These are phyloP conservation scores for Pseudogymnoascus sp. DNA, from an alignment of 2,329 filamentous ascomycete genomes.

Conservation along the genomic window DNA sequence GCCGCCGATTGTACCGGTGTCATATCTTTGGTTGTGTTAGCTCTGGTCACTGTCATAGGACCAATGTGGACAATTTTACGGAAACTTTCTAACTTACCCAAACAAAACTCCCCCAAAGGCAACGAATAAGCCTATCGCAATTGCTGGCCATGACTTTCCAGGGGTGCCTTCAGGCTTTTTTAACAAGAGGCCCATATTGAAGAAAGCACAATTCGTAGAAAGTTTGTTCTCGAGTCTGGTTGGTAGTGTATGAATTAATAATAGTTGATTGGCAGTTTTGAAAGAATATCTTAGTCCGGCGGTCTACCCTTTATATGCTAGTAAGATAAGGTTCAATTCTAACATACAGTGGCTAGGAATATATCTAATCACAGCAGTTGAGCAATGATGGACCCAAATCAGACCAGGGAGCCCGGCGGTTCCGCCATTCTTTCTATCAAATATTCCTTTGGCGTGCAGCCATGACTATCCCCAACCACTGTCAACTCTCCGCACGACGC, in stretches of 20 bases:
- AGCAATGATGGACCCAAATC: not conserved
- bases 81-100: not conserved
- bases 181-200: conserved; percentile 10
- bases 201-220: not conserved
- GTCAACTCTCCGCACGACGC: not conserved
- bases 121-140: conserved; percentile 45
- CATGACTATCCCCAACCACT: not conserved
- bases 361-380: not conserved
- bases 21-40: conserved; percentile 34
- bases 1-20: conserved; percentile 50
- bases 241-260: not conserved
- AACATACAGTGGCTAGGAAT: not conserved
- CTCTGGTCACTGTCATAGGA: conserved; percentile 22
- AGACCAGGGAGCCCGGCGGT: not conserved
- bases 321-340: not conserved
- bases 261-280: not conserved
- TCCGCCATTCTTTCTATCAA: not conserved
- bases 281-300: not conserved
- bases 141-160: conserved; percentile 12
- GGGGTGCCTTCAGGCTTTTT: conserved; percentile 11
- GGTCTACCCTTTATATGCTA: not conserved
- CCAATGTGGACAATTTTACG: conserved; percentile 35
- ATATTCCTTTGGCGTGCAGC: not conserved
- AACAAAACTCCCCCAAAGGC: conserved; percentile 45
- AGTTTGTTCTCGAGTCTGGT: not conserved